These are phyloP conservation scores for Nasturtium officinale DNA, from an alignment of 345 rosid genomes.

Conservation along the genomic window DNA sequence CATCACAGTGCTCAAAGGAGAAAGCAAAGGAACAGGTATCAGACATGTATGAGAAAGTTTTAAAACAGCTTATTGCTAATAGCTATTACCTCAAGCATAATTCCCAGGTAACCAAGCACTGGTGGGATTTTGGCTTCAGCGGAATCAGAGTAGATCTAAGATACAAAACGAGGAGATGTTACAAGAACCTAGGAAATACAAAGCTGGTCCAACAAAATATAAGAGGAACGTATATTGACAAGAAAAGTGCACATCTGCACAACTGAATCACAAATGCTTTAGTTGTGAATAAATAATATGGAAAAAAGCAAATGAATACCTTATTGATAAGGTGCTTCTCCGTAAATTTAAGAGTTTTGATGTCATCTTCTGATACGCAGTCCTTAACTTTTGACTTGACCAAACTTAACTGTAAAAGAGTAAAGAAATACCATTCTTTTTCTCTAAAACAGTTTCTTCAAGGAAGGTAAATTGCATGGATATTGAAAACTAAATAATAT, in stretches of 20 bases:
- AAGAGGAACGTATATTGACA: slow-evolving; percentile 12
- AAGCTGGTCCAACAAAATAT: slow-evolving; percentile 9
- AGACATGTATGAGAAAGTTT: slow-evolving; percentile 4
- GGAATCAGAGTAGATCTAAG: slow-evolving; percentile 88
- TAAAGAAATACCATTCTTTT: slow-evolving; percentile 28
- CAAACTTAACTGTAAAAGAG: slow-evolving; percentile 63
- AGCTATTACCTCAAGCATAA: slow-evolving; percentile 71
- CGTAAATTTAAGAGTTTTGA: slow-evolving; percentile 64
- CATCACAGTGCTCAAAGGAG: slow-evolving; percentile 28
- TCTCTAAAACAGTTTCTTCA: slow-evolving; percentile 20
- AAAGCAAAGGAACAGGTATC: slow-evolving; percentile 23
- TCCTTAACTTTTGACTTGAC: slow-evolving; percentile 67
- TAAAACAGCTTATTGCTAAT: slow-evolving; percentile 6
- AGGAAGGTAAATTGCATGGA: slow-evolving; percentile 7
- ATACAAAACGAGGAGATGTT: slow-evolving; percentile 25
- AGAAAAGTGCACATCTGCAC: background rate
- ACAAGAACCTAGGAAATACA: slow-evolving; percentile 18
- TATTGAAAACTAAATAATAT: slow-evolving; percentile 35
- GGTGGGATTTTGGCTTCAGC: slow-evolving; percentile 94
- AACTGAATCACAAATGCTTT: slow-evolving; percentile 11
- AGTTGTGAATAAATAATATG: slow-evolving; percentile 5
- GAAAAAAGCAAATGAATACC: slow-evolving; percentile 48
- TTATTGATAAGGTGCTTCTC: slow-evolving; percentile 84
- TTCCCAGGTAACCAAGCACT: slow-evolving; percentile 81
- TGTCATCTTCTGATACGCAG: slow-evolving; percentile 75